phyloP scores from a whole-genome alignment of 805 yeast genomes.

The Candida cerambycidarum region DNA sequence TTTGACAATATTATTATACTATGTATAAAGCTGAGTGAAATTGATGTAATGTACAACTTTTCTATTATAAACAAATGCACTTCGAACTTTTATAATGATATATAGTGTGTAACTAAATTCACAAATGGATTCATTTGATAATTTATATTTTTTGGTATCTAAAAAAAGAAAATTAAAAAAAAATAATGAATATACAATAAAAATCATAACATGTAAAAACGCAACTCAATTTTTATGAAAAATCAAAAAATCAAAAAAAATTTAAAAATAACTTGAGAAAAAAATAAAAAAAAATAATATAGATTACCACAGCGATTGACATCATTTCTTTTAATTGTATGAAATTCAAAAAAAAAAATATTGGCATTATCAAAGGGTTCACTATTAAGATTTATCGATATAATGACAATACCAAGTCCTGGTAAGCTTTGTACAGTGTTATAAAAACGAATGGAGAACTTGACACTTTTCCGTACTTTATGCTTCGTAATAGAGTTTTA shows the following conservation, averaged over 20 bases:
- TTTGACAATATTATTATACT: background rate
- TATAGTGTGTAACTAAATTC: background rate
- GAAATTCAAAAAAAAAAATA: background rate
- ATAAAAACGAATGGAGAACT: too few relatives aligned
- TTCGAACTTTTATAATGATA: background rate
- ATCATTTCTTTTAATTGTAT: background rate
- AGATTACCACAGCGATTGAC: slow-evolving; percentile 1
- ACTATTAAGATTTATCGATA: background rate
- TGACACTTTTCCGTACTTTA: too few relatives aligned
- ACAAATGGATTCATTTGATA: slow-evolving; percentile 4
- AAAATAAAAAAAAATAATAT: background rate
- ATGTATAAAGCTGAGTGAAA: background rate
- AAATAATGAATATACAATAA: background rate
- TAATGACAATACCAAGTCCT: background rate
- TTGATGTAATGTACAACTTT: background rate
- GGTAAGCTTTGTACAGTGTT: too few relatives aligned
- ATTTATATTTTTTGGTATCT: slow-evolving; percentile 6
- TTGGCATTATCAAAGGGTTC: background rate
- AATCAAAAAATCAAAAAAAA: background rate
- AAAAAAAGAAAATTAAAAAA: slow-evolving; percentile 3
- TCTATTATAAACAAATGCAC: background rate
- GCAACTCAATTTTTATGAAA: slow-evolving; percentile 5
- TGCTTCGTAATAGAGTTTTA: background rate
- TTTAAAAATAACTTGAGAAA: background rate
- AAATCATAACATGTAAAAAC: slow-evolving; percentile 5